Evolutionary conservation across 768 basidiomycete species (phyloP).

Genomic region (Tricholomella constricta): DNA sequence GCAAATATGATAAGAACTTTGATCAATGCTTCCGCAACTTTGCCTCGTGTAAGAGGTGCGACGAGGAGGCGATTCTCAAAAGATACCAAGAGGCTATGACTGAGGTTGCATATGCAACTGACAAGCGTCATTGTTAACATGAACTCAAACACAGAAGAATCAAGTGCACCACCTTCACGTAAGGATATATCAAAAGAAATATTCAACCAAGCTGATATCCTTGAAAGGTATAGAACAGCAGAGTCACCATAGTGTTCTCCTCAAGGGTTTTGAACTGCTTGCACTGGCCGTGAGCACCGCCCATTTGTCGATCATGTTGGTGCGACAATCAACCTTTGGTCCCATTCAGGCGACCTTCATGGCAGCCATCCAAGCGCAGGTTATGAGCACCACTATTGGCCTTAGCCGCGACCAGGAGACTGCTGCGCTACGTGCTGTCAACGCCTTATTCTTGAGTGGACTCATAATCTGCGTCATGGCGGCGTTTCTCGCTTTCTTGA

Average conservation of each 20-base stretch:
- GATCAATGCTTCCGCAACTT: too few relatives aligned
- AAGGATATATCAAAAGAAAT: too few relatives aligned
- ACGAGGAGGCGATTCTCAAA: too few relatives aligned
- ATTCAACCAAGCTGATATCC: too few relatives aligned
- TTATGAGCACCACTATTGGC: not conserved
- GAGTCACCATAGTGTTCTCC: not conserved
- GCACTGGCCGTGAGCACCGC: not conserved
- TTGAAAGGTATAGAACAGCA: not conserved
- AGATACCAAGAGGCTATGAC: too few relatives aligned
- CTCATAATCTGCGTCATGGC: not conserved
- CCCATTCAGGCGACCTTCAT: not conserved
- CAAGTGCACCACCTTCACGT: too few relatives aligned
- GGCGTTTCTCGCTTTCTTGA: not conserved
- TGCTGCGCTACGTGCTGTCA: not conserved
- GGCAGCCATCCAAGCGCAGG: not conserved
- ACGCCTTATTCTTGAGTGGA: not conserved
- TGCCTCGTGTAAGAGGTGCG: too few relatives aligned
- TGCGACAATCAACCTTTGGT: not conserved
- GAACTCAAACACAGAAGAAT: too few relatives aligned
- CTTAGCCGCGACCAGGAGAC: not conserved
- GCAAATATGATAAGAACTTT: too few relatives aligned
- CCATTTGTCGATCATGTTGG: too few relatives aligned
- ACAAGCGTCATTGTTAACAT: too few relatives aligned
- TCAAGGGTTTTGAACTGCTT: not conserved
- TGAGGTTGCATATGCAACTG: too few relatives aligned